Base-by-base conservation (phyloP, 2,329 filamentous ascomycete genomes). In the Colletotrichum melonis region DNA sequence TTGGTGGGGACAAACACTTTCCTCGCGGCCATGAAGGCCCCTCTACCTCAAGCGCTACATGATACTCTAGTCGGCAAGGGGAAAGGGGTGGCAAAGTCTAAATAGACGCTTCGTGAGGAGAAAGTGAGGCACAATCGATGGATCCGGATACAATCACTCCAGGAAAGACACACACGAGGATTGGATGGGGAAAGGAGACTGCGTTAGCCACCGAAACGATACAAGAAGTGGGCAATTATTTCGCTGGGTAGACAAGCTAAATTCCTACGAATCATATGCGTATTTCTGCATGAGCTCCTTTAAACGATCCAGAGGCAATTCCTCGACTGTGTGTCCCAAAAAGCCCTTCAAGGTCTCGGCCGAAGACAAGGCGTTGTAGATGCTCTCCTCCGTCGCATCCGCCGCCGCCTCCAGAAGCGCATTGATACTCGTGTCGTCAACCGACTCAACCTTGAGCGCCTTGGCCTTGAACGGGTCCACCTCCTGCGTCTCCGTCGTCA, bases 341-440 rank as follows among this genome's bases (percentile, higher is more conserved):
- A 87, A 85, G 0, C 90, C 90, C 1, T 84, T 86, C 83, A 91
- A 88, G 0, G 87, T 89, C 76, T 90, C 87, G 1, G 90, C 90
- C 83, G 88, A 91, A 74, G 86, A 91, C 9, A 93, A 80, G 0
- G 88, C 86, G 78, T 93, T 93, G 74, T 91, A 88, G 67, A 93
- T 92, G 1, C 90, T 87, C 80, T 93, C 91, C 77, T 93, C 91
- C 0, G 89, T 89, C 0, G 88, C 88, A 77, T 93, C 91, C 0
- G 89, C 88, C 2, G 85, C 87, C 1, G 90, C 91, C 78, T 91
- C 87, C 71, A 93, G 90, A 70, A 92, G 79, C 0, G 86, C 86
- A 75, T 92, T 90, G 73, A 93, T 90, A 4, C 87, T 89, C 64
- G 86, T 82, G 76, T 92, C 90, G 75, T 91, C 88, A 2, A 90